These are phyloP conservation scores for Podila clonocystis DNA, from an alignment of 192 early-diverging fungal genomes.

Conservation along the genomic window DNA sequence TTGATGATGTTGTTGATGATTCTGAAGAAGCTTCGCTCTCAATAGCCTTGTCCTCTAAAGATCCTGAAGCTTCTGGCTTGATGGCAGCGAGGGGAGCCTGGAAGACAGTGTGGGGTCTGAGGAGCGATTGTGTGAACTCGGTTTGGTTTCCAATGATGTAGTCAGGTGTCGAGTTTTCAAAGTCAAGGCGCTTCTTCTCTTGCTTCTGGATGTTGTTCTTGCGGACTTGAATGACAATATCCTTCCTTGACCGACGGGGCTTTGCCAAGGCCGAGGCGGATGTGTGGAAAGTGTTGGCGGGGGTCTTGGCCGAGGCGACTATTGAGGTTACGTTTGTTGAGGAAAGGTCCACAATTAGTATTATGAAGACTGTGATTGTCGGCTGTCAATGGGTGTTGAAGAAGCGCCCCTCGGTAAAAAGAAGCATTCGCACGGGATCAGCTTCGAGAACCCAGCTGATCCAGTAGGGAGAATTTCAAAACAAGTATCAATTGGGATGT, in stretches of 20 bases:
- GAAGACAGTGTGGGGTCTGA: conserved; percentile 42
- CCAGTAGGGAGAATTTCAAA: background rate
- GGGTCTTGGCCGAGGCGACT: conserved; percentile 40
- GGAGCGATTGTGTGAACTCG: conserved; percentile 47
- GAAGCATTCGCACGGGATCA: background rate
- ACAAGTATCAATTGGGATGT: background rate
- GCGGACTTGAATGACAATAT: conserved; percentile 45
- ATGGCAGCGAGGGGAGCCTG: conserved; percentile 39
- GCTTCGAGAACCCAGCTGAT: background rate
- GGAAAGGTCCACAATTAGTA: too few species aligned
- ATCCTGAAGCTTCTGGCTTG: conserved; percentile 19
- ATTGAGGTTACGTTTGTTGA: background rate
- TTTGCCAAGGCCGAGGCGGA: conserved; percentile 34
- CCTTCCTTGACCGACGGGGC: conserved; percentile 43
- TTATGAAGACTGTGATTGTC: too few species aligned
- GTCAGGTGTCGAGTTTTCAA: conserved; percentile 40
- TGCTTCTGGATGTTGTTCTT: conserved; percentile 49
- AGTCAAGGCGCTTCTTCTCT: conserved; percentile 37
- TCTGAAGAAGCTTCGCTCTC: background rate
- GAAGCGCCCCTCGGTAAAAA: too few species aligned
- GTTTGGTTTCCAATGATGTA: conserved; percentile 52
- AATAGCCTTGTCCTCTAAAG: background rate
- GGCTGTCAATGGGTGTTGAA: too few species aligned
- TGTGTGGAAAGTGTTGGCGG: conserved; percentile 38
- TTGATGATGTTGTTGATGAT: conserved; percentile 21